A percentile compares a stretch with the other conserved stretches of the same genome.
phyloP scores from a whole-genome alignment of 2,329 filamentous ascomycete genomes.

The Pseudogymnoascus sp. region DNA sequence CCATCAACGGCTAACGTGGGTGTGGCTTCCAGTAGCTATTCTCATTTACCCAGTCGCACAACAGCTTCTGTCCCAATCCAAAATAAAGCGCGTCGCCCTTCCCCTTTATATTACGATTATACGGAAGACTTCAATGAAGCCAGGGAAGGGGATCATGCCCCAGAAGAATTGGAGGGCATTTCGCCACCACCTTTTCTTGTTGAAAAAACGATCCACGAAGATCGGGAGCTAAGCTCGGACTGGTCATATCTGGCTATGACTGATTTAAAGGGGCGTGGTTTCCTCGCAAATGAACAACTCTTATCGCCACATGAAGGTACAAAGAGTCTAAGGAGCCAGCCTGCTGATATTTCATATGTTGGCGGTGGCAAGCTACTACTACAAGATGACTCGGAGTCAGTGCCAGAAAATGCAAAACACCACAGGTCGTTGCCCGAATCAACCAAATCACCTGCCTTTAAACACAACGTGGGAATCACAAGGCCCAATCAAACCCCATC shows the following conservation, averaged over 20 bases:
- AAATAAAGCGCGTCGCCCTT: conserved; percentile 14
- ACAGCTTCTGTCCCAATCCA: not conserved
- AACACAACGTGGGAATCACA: not conserved
- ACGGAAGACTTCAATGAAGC: conserved; percentile 29
- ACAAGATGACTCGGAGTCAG: not conserved
- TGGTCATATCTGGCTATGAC: conserved; percentile 13
- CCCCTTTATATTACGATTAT: conserved; percentile 32
- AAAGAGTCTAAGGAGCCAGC: not conserved
- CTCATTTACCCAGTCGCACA: not conserved
- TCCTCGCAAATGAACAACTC: not conserved
- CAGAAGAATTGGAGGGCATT: conserved; percentile 16
- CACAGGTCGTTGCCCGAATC: not conserved
- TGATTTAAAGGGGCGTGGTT: conserved; percentile 4
- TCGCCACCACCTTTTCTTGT: conserved; percentile 27
- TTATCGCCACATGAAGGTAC: not conserved
- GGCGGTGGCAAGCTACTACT: not conserved
- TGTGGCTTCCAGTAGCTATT: not conserved
- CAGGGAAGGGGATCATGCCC: not conserved
- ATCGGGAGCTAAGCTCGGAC: conserved; percentile 23
- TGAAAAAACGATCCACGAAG: conserved; percentile 28
- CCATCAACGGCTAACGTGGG: not conserved
- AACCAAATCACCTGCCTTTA: not conserved
- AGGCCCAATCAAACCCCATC: not conserved
- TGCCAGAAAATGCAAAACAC: not conserved
- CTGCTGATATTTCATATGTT: conserved; percentile 3